Conservation (phyloP, 108 stramenopile genomes). For the Cyclotella choctawhatcheeana region DNA sequence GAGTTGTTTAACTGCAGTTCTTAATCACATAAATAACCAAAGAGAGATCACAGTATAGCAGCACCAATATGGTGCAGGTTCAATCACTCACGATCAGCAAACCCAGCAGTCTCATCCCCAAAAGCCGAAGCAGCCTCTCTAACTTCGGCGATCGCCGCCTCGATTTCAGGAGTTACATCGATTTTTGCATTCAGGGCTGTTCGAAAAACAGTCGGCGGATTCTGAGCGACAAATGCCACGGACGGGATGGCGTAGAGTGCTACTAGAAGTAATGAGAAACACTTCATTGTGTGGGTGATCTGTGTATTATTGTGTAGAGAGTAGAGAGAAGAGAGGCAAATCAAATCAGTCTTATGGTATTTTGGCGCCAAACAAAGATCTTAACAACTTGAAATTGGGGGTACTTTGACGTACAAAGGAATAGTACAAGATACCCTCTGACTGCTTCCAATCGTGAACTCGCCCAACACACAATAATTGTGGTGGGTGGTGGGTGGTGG, state of each 20-base stretch:
- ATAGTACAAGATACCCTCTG: too few relatives aligned
- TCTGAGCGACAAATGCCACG: constrained; percentile 34
- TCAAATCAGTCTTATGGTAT: background rate
- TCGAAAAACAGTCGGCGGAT: constrained; percentile 7
- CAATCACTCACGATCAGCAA: constrained; percentile 62
- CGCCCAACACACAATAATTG: too few relatives aligned
- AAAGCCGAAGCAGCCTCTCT: constrained; percentile 52
- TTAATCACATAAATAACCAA: too few relatives aligned
- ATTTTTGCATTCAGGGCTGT: constrained; percentile 32
- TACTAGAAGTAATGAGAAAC: constrained; percentile 15
- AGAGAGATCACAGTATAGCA: too few relatives aligned
- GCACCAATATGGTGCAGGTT: too few relatives aligned
- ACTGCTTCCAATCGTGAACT: too few relatives aligned
- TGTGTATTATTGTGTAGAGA: background rate
- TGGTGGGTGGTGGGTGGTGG: too few relatives aligned
- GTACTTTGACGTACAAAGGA: too few relatives aligned
- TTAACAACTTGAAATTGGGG: too few relatives aligned
- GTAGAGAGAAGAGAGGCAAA: background rate
- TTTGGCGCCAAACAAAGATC: too few relatives aligned
- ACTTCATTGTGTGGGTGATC: constrained; percentile 33
- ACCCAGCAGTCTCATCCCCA: constrained; percentile 53
- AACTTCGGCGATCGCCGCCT: constrained; percentile 51
- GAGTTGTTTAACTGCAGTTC: too few relatives aligned
- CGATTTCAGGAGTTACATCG: constrained; percentile 46
- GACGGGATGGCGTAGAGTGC: constrained; percentile 18